Evolutionary conservation across 371 early-diverging fungal species (phyloP).

Genomic region (Mucor saturninus): DNA sequence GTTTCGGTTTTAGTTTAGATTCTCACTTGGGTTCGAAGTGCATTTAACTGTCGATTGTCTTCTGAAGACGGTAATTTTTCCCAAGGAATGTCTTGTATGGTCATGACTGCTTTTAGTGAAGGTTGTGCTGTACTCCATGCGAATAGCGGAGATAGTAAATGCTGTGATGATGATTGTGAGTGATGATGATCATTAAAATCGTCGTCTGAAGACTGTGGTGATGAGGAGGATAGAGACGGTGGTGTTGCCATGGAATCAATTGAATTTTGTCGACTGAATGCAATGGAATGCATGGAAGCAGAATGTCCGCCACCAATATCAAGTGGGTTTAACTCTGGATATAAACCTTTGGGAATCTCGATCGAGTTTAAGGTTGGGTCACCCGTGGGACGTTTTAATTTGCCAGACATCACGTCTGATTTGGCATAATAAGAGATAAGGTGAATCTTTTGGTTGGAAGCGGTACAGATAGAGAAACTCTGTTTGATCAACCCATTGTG

Average conservation of each 20-base stretch:
- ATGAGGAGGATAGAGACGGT: conserved; percentile 38
- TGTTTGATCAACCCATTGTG: conserved; percentile 84
- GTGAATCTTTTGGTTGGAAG: conserved; percentile 79
- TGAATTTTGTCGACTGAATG: conserved; percentile 18
- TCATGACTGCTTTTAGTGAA: neutral
- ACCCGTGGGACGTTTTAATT: conserved; percentile 51
- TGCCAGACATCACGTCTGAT: conserved; percentile 65
- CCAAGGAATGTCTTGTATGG: conserved; percentile 42
- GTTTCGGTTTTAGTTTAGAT: conserved; percentile 25
- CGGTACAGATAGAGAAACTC: conserved; percentile 82
- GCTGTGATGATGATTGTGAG: too few species aligned
- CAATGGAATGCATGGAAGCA: conserved; percentile 23
- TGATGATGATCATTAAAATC: conserved; percentile 27
- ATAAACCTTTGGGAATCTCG: conserved; percentile 59
- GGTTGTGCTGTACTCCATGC: neutral
- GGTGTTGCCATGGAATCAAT: conserved; percentile 30
- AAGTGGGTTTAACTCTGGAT: conserved; percentile 58
- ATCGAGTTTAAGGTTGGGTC: conserved; percentile 50
- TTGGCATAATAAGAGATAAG: conserved; percentile 86
- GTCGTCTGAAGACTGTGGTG: conserved; percentile 38
- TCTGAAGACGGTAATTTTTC: conserved; percentile 48
- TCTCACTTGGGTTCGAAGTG: conserved; percentile 38
- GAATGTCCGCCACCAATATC: conserved; percentile 40
- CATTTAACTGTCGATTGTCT: conserved; percentile 52
- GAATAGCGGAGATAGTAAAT: conserved; percentile 22